A percentile compares a stretch with the other conserved stretches of the same genome.
Evolutionary conservation across 805 yeast genomes (phyloP).

Genomic region (Zygosaccharomyces kombuchaensis): DNA sequence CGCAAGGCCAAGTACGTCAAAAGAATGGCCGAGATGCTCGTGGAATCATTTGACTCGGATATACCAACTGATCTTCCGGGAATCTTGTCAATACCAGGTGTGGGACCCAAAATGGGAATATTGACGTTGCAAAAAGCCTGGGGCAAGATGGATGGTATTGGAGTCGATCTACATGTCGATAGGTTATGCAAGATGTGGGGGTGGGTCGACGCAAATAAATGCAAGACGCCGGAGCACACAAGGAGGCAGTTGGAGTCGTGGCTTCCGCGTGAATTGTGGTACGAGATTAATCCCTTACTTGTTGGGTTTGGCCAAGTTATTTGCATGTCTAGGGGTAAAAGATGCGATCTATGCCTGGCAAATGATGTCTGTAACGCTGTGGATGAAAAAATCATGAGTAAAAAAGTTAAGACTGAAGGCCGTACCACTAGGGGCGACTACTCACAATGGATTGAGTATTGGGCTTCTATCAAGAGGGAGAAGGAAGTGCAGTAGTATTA

Average conservation of each 20-base stretch:
- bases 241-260: constrained; percentile 63
- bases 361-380: constrained; percentile 53
- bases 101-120: constrained; percentile 94
- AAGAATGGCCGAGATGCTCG: constrained; percentile 51
- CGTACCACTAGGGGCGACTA: constrained; percentile 40
- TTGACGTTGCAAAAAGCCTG: constrained; percentile 78
- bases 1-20: constrained; percentile 72
- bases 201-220: constrained; percentile 53
- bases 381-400: constrained; percentile 42
- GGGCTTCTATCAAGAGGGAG: constrained; percentile 8
- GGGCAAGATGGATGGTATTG: constrained; percentile 75
- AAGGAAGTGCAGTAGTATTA: constrained; percentile 1
- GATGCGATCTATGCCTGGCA: constrained; percentile 72
- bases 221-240: constrained; percentile 71
- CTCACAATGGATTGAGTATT: constrained; percentile 34
- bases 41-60: constrained; percentile 53
- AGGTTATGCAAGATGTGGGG: constrained; percentile 74
- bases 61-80: constrained; percentile 68
- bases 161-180: constrained; percentile 90
- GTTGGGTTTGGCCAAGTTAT: constrained; percentile 94
- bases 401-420: constrained; percentile 14
- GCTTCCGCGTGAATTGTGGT: constrained; percentile 74
- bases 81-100: constrained; percentile 73
- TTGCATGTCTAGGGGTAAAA: constrained; percentile 64
- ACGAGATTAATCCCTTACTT: constrained; percentile 74